Percentiles rank a stretch among this genome's conserved stretches.
phyloP scores from a whole-genome alignment of 192 early-diverging fungal species.

The Coemansia sp. region DNA sequence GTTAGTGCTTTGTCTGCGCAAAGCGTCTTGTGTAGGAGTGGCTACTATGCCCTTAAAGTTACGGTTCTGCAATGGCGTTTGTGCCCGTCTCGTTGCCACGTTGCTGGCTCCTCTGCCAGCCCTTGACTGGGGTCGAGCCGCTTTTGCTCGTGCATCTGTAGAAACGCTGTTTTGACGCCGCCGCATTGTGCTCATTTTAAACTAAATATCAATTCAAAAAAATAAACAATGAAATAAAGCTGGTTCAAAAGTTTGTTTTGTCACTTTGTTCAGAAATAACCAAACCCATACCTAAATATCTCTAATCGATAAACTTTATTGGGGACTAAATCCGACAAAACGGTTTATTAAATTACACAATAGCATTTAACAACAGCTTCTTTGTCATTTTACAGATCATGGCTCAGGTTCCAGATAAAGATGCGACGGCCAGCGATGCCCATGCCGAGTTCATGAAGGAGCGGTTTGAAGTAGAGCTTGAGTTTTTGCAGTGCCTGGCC shows the following conservation, averaged over 20 bases:
- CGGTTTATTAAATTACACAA: too few species aligned
- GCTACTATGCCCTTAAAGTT: not conserved
- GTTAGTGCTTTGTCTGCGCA: not conserved
- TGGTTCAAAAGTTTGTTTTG: not conserved
- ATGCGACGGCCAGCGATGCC: not conserved
- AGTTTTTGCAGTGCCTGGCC: constrained; percentile 92
- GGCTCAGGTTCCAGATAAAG: constrained; percentile 13
- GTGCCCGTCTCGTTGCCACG: not conserved
- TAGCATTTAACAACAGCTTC: too few species aligned
- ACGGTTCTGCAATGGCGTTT: not conserved
- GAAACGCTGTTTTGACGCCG: not conserved
- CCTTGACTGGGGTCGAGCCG: constrained; percentile 11
- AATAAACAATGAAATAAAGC: not conserved
- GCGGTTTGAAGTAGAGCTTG: constrained; percentile 88
- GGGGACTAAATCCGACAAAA: too few species aligned
- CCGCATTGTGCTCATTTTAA: constrained; percentile 2
- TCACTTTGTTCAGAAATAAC: too few species aligned
- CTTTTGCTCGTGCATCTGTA: not conserved
- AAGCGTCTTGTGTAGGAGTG: not conserved
- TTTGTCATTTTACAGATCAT: not conserved
- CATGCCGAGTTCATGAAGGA: constrained; percentile 33
- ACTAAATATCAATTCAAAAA: not conserved
- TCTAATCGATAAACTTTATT: too few species aligned
- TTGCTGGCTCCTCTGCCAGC: constrained; percentile 4
- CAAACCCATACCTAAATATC: too few species aligned